Base-by-base conservation (phyloP, 306 rosid species). In the Hippophae gyantsensis region DNA sequence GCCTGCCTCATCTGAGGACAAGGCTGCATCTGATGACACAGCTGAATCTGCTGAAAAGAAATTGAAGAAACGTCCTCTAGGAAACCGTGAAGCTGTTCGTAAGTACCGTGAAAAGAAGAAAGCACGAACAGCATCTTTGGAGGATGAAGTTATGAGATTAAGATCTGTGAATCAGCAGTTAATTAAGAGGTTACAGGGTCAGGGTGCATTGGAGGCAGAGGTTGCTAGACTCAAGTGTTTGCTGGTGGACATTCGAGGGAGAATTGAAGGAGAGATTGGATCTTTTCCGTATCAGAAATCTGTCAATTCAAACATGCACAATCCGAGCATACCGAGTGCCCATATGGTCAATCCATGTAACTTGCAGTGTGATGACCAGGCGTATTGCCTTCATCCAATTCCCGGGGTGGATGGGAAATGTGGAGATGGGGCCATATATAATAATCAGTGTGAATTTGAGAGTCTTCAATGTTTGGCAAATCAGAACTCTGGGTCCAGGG, bases 81-180 rank as follows among this genome's bases (percentile, higher is more conserved):
- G 99, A 6, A 93, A 93, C 42, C 77, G 86, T 5, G 97, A 88
- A 67, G 99, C 97, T 1, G 99, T 93, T 58, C 83, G 99, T 6
- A 93, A 93, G 68, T 93, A 93, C 54, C 86, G 99, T 5, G 97
- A 93, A 89, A 88, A 93, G 88, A 88, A 93, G 78, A 93, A 93
- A 65, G 95, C 94, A 0, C 74, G 94, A 54, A 84, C 90, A 18
- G 95, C 95, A 0, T 86, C 95, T 0, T 54, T 93, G 81, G 99
- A 93, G 78, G 97, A 82, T 57, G 99, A 93, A 81, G 99, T 93
- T 62, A 61, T 67, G 27, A 84, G 86, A 42, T 70, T 93, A 80
- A 88, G 84, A 60, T 65, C 89, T 73, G 26, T 86, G 69, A 93
- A 93, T 67, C 94, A 84, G 75, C 95, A 85, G 72, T 67, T 93